phyloP scores from a whole-genome alignment of 176 grass and related monocot genomes.

The Calamus simplicifolius region DNA sequence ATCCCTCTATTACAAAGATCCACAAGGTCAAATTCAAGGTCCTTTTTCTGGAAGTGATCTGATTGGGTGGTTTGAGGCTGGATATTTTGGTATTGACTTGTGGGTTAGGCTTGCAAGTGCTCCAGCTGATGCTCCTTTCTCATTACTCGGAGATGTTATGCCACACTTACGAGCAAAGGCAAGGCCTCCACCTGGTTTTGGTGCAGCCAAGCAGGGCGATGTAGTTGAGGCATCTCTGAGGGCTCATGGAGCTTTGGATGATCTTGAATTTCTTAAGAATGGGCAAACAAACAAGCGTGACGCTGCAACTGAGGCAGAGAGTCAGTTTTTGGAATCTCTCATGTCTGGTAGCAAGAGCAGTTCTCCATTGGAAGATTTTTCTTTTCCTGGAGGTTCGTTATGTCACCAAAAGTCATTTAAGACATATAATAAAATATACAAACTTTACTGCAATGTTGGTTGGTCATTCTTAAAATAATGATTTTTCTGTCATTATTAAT shows the following conservation, averaged over 20 bases:
- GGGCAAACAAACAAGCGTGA: slow-evolving; percentile 29
- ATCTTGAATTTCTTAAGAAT: slow-evolving; percentile 42
- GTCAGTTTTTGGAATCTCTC: slow-evolving; percentile 85
- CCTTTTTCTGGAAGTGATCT: slow-evolving; percentile 94
- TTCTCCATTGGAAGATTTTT: slow-evolving; percentile 25
- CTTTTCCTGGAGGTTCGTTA: slow-evolving; percentile 59
- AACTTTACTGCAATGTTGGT: no score
- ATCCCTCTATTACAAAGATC: slow-evolving; percentile 89
- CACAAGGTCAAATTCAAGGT: slow-evolving; percentile 85
- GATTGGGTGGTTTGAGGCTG: slow-evolving; percentile 89
- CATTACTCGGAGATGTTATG: slow-evolving; percentile 94
- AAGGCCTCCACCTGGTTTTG: slow-evolving; percentile 89
- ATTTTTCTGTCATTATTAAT: no score
- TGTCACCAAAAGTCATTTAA: neutral
- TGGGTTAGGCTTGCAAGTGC: slow-evolving; percentile 56
- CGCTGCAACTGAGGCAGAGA: slow-evolving; percentile 56
- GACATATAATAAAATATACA: neutral
- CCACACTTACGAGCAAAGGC: slow-evolving; percentile 84
- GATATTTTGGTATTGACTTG: slow-evolving; percentile 97
- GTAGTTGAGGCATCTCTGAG: slow-evolving; percentile 20
- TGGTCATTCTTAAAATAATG: no score
- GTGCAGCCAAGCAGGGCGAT: slow-evolving; percentile 42
- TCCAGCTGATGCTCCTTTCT: slow-evolving; percentile 68
- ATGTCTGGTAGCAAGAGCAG: slow-evolving; percentile 57
- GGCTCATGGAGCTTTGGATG: slow-evolving; percentile 34